These are phyloP conservation scores for Barnettozyma sp. DNA, from an alignment of 805 yeast genomes.

Conservation along the genomic window DNA sequence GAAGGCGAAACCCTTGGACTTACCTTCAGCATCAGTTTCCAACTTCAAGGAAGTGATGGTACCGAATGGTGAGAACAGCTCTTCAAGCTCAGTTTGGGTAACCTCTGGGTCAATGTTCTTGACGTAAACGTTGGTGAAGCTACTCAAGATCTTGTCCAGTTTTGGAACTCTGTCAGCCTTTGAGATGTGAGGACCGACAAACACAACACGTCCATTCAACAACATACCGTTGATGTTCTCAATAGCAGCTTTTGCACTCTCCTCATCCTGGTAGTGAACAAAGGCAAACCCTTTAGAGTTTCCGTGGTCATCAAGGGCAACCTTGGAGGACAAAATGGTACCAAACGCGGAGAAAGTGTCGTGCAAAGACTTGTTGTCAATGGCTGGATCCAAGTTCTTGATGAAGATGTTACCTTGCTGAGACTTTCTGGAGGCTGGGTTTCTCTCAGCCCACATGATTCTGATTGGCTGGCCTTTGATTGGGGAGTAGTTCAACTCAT, in stretches of 20 bases:
- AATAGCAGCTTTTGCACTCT: constrained; percentile 90
- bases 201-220: constrained; percentile 92
- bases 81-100: constrained; percentile 62
- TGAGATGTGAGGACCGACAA: constrained; percentile 88
- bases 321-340: constrained; percentile 91
- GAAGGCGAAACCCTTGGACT: constrained; percentile 93
- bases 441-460: constrained; percentile 99
- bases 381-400: constrained; percentile 96
- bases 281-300: constrained; percentile 94
- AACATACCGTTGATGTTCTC: constrained; percentile 98
- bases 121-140: constrained; percentile 92
- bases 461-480: constrained; percentile 96
- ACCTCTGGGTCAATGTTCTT: constrained; percentile 78
- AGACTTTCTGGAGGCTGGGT: constrained; percentile 88
- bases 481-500: constrained; percentile 88
- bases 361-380: constrained; percentile 97
- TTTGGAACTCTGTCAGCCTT: constrained; percentile 92
- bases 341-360: constrained; percentile 98
- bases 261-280: constrained; percentile 91
- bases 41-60: constrained; percentile 73
- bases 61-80: constrained; percentile 70
- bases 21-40: constrained; percentile 77
- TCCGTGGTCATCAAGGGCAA: constrained; percentile 90
- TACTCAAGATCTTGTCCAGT: constrained; percentile 82
- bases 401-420: constrained; percentile 97